Evolutionary conservation across 441 rosid species (phyloP).

Genomic region (Macaranga tanarius): DNA sequence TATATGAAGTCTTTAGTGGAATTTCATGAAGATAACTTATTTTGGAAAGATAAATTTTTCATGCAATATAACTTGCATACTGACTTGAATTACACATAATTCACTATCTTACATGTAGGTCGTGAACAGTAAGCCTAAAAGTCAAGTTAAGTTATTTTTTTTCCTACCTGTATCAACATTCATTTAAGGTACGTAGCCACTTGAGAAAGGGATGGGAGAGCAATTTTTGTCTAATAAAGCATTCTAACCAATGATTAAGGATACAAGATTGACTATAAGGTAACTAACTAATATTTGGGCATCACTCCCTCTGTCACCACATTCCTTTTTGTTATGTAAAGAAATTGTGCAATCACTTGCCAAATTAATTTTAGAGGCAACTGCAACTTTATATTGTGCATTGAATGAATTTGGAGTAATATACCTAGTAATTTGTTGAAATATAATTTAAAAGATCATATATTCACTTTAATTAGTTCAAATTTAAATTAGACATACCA

Average conservation of each 20-base stretch:
- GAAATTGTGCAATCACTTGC: slow-evolving; percentile 45
- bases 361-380: slow-evolving; percentile 50
- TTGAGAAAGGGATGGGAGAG: neutral
- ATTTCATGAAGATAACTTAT: slow-evolving; percentile 35
- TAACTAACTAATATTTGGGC: slow-evolving; percentile 44
- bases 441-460: slow-evolving; percentile 20
- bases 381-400: slow-evolving; percentile 46
- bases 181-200: slow-evolving; percentile 13
- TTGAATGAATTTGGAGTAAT: slow-evolving; percentile 41
- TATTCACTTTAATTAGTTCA: slow-evolving; percentile 13
- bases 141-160: slow-evolving; percentile 7
- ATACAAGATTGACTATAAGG: neutral
- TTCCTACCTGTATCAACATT: slow-evolving; percentile 14
- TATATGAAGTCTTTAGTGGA: slow-evolving; percentile 36
- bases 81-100: slow-evolving; percentile 7
- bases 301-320: slow-evolving; percentile 51
- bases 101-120: slow-evolving; percentile 14
- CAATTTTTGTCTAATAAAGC: neutral
- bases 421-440: slow-evolving; percentile 42
- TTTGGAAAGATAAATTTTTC: slow-evolving; percentile 22
- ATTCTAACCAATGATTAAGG: neutral
- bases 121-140: slow-evolving; percentile 1
- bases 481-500: slow-evolving; percentile 12
- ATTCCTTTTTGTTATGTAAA: slow-evolving; percentile 36
- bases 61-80: slow-evolving; percentile 11